A percentile compares a stretch with the other conserved stretches of the same genome.
Evolutionary conservation across 805 yeast genomes (phyloP).

Genomic region (Candida xiaguanensis): DNA sequence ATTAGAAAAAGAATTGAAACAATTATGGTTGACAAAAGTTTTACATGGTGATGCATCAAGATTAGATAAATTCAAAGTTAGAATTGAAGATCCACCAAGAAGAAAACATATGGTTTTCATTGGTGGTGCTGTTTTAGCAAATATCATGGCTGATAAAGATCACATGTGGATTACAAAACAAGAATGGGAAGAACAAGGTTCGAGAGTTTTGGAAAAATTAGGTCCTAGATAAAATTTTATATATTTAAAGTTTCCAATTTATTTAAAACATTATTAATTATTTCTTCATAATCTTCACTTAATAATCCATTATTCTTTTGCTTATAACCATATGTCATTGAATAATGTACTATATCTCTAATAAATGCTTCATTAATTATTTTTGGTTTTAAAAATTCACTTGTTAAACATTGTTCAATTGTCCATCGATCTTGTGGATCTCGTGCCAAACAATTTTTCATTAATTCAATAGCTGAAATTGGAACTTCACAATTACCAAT

Average conservation of each 20-base stretch:
- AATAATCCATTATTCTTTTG: conserved; percentile 36
- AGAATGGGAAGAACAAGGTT: conserved; percentile 98
- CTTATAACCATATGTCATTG: conserved; percentile 66
- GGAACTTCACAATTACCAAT: conserved; percentile 65
- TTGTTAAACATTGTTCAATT: conserved; percentile 53
- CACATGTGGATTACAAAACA: conserved; percentile 96
- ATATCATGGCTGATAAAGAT: conserved; percentile 96
- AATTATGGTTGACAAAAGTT: conserved; percentile 88
- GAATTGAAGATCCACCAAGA: conserved; percentile 98
- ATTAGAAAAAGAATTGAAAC: conserved; percentile 92
- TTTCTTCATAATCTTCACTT: conserved; percentile 36
- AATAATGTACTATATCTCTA: conserved; percentile 68
- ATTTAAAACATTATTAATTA: conserved; percentile 36
- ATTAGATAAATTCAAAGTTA: conserved; percentile 86
- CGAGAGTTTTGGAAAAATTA: conserved; percentile 76
- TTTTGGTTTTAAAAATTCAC: conserved; percentile 72
- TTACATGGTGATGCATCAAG: conserved; percentile 83
- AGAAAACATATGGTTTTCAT: conserved; percentile 98
- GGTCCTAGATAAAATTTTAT: conserved; percentile 71
- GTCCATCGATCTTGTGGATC: conserved; percentile 69
- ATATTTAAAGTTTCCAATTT: conserved; percentile 37
- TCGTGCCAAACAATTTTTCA: conserved; percentile 66
- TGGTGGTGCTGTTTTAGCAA: conserved; percentile 97
- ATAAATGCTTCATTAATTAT: conserved; percentile 65
- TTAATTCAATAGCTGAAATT: conserved; percentile 61